These are phyloP conservation scores for Dictyostelium citrinum DNA, from an alignment of 78 protist genomes.

Conservation along the genomic window DNA sequence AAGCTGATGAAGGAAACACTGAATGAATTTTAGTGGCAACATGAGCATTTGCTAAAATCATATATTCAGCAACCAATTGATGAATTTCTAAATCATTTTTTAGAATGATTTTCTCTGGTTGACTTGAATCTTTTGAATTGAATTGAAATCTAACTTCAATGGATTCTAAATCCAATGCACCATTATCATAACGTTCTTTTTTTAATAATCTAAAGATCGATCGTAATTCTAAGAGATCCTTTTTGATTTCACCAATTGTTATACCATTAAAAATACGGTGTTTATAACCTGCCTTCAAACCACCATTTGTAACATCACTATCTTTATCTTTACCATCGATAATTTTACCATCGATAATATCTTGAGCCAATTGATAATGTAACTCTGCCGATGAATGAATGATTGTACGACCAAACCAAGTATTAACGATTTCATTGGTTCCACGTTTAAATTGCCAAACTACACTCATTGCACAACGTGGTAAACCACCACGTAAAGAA, in stretches of 20 bases:
- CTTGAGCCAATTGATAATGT: conserved; percentile 80
- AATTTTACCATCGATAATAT: conserved; percentile 48
- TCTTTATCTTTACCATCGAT: conserved; percentile 22
- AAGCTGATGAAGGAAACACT: conserved; percentile 78
- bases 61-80: conserved; percentile 94
- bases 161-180: conserved; percentile 71
- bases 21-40: conserved; percentile 89
- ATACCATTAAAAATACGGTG: background rate
- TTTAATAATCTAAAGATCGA: background rate
- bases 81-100: conserved; percentile 80
- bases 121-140: background rate
- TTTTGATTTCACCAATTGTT: background rate
- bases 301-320: conserved; percentile 11
- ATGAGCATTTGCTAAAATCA: conserved; percentile 96
- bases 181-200: conserved; percentile 1
- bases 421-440: background rate
- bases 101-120: conserved; percentile 47
- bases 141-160: conserved; percentile 71
- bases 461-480: conserved; percentile 67
- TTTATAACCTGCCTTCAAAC: conserved; percentile 15
- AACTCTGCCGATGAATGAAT: conserved; percentile 43
- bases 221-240: background rate
- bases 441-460: conserved; percentile 28
- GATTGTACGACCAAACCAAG: conserved; percentile 78
- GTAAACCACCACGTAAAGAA: conserved; percentile 74